Conservation (phyloP, 108 stramenopile genomes). For the Nitzschia inconspicua region DNA sequence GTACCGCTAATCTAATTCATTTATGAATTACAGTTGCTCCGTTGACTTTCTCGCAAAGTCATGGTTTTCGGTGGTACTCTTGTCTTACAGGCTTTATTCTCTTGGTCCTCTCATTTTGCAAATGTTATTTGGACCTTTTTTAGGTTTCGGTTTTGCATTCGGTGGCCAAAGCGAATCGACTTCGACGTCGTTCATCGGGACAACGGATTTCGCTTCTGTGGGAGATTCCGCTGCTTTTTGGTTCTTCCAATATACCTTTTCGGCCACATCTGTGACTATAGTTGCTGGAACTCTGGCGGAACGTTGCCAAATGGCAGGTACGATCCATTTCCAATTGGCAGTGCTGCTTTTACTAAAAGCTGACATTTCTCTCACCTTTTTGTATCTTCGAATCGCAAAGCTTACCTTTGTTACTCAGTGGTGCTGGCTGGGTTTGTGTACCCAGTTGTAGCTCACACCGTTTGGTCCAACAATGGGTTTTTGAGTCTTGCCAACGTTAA, state of each 20-base stretch:
- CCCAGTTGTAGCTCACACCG: conserved; percentile 74
- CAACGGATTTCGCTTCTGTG: conserved; percentile 39
- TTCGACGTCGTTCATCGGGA: conserved; percentile 61
- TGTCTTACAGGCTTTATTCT: no score
- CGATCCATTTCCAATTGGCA: conserved; percentile 1
- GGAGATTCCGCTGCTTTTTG: conserved; percentile 45
- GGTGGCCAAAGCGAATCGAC: conserved; percentile 41
- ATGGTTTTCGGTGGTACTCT: background rate
- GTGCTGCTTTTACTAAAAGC: background rate
- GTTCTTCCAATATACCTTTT: conserved; percentile 87
- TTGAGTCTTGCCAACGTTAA: conserved; percentile 51
- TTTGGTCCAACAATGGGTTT: conserved; percentile 83
- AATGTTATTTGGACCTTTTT: background rate
- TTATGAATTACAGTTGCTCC: background rate
- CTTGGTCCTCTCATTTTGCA: no score
- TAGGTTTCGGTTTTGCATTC: conserved; percentile 77
- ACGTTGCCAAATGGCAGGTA: conserved; percentile 77
- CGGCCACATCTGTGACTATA: conserved; percentile 84
- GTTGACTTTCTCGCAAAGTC: background rate
- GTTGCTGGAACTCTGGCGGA: conserved; percentile 92
- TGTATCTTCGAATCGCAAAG: conserved; percentile 34
- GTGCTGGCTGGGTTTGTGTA: conserved; percentile 82
- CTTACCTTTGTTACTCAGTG: conserved; percentile 76
- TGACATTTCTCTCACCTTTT: no score
- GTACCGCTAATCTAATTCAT: background rate